Percentiles rank a stretch among this genome's conserved stretches.
Evolutionary conservation across 345 rosid genomes (phyloP).

Genomic region (Citrus glauca): DNA sequence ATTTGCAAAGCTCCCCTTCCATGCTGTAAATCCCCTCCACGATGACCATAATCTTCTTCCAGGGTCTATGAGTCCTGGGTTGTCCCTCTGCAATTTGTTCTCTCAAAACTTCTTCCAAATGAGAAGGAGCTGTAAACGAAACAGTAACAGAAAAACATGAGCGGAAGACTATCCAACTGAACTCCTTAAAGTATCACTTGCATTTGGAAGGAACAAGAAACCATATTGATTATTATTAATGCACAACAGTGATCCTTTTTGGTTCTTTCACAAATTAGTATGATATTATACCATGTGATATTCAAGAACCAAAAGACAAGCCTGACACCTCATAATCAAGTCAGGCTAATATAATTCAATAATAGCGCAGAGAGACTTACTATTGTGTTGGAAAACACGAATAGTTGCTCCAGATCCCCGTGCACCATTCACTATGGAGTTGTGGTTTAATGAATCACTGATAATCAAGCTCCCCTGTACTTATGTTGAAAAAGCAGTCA

Average conservation of each 20-base stretch:
- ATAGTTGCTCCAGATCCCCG: conserved; percentile 97
- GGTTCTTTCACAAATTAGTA: not conserved
- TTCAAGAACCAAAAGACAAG: not conserved
- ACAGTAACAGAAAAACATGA: conserved; percentile 4
- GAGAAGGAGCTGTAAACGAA: conserved; percentile 68
- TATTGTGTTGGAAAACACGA: conserved; percentile 91
- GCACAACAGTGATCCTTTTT: not conserved
- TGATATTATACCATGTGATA: not conserved
- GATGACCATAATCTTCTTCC: conserved; percentile 89
- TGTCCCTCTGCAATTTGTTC: conserved; percentile 95
- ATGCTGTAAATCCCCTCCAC: conserved; percentile 95
- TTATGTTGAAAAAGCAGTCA: conserved; percentile 13
- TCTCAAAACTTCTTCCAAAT: conserved; percentile 86
- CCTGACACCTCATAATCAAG: not conserved
- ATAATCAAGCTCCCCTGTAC: conserved; percentile 82
- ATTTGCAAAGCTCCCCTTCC: conserved; percentile 92
- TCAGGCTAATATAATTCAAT: not conserved
- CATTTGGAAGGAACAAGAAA: not conserved
- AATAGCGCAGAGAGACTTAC: conserved; percentile 38
- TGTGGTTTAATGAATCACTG: conserved; percentile 95
- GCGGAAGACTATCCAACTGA: not conserved
- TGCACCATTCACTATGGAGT: conserved; percentile 92
- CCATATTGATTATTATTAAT: not conserved
- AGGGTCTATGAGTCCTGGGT: conserved; percentile 88
- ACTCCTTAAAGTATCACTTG: not conserved